Evolutionary conservation across 148 eudicot genomes (phyloP), one percentile per base, ranked within the genome.

Genomic region (Diospyros lotus): DNA sequence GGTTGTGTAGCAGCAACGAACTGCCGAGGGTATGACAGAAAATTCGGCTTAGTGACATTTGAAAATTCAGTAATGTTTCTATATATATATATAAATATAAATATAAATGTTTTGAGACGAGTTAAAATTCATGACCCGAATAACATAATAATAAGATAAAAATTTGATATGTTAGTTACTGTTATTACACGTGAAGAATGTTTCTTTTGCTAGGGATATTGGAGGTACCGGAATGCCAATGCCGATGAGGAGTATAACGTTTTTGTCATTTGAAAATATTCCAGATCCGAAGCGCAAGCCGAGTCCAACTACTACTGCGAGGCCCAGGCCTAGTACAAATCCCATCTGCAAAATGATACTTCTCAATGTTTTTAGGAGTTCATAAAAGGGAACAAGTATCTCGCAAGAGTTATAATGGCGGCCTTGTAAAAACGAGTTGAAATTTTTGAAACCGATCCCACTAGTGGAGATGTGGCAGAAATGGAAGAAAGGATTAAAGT

Each of bases 1-100:
- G 96, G 94, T 69, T 93, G 98, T 5, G 98, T 93, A 28, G 80
- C 90, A 38, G 96, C 98, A 11, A 93, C 89, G 79, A 91, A 91
- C 93, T 89, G 82, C 58, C 15, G 66, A 48, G 44, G 44, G 43
- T 9, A 56, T 8, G 4, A 17, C 15, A 70, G 1, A 6, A 38
- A 15, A 6, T n/a, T 73, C 4, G 51, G 69, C 51, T 53, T 39
- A 5, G 64, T 28, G 28, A 28, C 28, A 0, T 28, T 28, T 28
- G 28, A 28, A 28, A 28, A 28, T 28, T 28, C 28, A 28, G 28
- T 28, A 28, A 28, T 28, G 28, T 28, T 28, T 28, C 0, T 28
- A 28, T 28, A 28, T 28, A 28, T 28, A 28, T 28, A 28, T 28
- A 28, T 28, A 3, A 42, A 28, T 28, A 28, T 28, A 28, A 0